Conservation (phyloP, 495 filamentous ascomycete species). For the Penicillium flavigenum region DNA sequence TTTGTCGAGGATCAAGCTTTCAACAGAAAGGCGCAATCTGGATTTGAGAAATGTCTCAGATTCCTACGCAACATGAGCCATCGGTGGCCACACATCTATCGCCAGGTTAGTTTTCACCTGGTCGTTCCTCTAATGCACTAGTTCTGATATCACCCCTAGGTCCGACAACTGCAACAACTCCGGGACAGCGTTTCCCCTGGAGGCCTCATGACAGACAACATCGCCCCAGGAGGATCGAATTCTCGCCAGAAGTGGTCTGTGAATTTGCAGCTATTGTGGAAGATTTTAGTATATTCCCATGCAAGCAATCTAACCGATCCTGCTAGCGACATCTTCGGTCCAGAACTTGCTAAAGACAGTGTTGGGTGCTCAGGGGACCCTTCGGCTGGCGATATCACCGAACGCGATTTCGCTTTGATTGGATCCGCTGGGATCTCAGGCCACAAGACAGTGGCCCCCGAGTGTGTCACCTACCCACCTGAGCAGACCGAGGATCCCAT, state of each 20-base stretch:
- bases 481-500: conserved; percentile 27
- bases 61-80: conserved; percentile 27
- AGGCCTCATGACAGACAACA: conserved; percentile 8
- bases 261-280: conserved; percentile 33
- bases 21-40: conserved; percentile 30
- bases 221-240: not conserved
- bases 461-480: conserved; percentile 36
- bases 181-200: conserved; percentile 33
- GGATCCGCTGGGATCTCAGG: conserved; percentile 39
- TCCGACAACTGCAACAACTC: conserved; percentile 29
- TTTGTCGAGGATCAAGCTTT: conserved; percentile 37
- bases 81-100: conserved; percentile 33
- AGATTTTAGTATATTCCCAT: conserved; percentile 33
- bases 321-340: conserved; percentile 29
- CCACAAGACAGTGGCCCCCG: conserved; percentile 33
- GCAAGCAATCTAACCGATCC: conserved; percentile 24
- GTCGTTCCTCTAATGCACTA: not conserved
- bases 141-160: conserved; percentile 16
- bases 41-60: conserved; percentile 34
- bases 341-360: conserved; percentile 24
- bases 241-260: conserved; percentile 29
- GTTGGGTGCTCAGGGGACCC: conserved; percentile 10
- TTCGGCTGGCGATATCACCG: conserved; percentile 19
- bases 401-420: conserved; percentile 34
- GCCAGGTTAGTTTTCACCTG: conserved; percentile 20